These are phyloP conservation scores for Hibiscus mutabilis DNA, from an alignment of 345 rosid genomes.

Conservation along the genomic window DNA sequence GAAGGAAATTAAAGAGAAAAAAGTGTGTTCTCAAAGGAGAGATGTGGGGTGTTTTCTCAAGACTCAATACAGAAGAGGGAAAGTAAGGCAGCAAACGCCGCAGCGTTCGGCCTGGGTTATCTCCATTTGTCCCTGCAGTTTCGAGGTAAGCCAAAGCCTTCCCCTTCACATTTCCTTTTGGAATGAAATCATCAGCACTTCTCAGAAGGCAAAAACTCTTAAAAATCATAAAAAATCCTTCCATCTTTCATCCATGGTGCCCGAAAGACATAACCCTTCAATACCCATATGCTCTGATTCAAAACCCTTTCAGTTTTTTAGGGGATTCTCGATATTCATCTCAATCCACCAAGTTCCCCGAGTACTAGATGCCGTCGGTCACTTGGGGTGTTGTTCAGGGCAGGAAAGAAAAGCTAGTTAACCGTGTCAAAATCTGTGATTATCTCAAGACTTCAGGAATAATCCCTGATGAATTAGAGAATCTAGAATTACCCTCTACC, in stretches of 20 bases:
- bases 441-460: slow-evolving; percentile 74
- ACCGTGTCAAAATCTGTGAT: slow-evolving; percentile 87
- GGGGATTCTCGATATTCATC: slow-evolving; percentile 37
- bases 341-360: slow-evolving; percentile 64
- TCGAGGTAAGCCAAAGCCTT: background rate
- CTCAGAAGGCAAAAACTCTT: slow-evolving; percentile 23
- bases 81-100: no score
- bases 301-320: slow-evolving; percentile 17
- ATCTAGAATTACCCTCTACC: slow-evolving; percentile 76
- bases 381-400: slow-evolving; percentile 95
- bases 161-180: background rate
- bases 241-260: background rate
- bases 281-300: slow-evolving; percentile 15
- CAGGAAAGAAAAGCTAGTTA: slow-evolving; percentile 73
- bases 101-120: background rate
- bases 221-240: slow-evolving; percentile 20
- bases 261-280: slow-evolving; percentile 18
- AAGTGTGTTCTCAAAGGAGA: no score
- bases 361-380: slow-evolving; percentile 93
- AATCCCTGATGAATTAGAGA: slow-evolving; percentile 80
- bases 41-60: no score
- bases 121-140: background rate
- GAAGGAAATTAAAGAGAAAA: no score
- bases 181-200: slow-evolving; percentile 29
- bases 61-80: no score